These are phyloP conservation scores for Medicago truncatula DNA, from an alignment of 306 rosid species.

Conservation along the genomic window DNA sequence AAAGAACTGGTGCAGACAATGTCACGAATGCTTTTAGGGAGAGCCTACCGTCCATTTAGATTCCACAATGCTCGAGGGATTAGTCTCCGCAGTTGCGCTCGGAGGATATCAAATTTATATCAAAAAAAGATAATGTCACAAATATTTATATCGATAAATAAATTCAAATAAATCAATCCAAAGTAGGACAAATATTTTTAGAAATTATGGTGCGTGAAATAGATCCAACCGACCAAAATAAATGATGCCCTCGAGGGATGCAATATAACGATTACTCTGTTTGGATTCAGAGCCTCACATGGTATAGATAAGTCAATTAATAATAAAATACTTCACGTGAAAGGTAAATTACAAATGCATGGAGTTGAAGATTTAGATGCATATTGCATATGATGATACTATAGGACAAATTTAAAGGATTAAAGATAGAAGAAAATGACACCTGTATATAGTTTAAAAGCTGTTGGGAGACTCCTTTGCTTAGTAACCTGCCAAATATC, in stretches of 20 bases:
- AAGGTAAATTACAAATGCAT: constrained; percentile 20
- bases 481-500: constrained; percentile 84
- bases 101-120: too few relatives aligned
- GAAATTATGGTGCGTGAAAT: neutral
- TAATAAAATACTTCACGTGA: neutral
- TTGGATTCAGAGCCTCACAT: constrained; percentile 5
- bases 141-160: too few relatives aligned
- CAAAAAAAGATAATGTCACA: too few relatives aligned
- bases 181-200: too few relatives aligned
- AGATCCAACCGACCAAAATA: neutral
- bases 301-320: neutral
- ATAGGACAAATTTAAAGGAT: neutral
- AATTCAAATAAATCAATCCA: too few relatives aligned
- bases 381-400: constrained; percentile 5
- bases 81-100: too few relatives aligned
- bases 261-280: neutral
- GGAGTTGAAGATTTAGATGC: neutral
- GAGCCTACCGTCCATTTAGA: too few relatives aligned
- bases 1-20: too few relatives aligned
- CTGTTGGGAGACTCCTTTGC: constrained; percentile 78
- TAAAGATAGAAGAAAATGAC: neutral
- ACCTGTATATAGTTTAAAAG: constrained; percentile 97
- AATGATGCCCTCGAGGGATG: neutral
- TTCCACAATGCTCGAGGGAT: too few relatives aligned
- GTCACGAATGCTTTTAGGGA: too few relatives aligned